These are phyloP conservation scores for Salvia splendens DNA, from an alignment of 257 asterid genomes.

Conservation along the genomic window DNA sequence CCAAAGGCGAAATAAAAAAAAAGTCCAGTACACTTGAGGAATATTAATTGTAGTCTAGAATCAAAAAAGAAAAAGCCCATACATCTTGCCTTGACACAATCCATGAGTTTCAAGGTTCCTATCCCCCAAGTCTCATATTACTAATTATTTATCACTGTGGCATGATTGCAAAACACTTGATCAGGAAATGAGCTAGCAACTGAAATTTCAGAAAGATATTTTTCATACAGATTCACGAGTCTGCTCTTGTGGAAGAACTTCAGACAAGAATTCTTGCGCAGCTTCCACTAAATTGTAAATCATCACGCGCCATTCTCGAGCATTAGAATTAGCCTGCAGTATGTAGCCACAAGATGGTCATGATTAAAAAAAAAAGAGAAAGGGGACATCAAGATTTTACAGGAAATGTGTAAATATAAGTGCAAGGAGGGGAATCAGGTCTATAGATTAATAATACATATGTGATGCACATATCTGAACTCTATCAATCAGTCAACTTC, in stretches of 20 bases:
- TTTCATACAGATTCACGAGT: conserved; percentile 59
- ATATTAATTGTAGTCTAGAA: too few relatives aligned
- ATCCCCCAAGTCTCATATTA: neutral
- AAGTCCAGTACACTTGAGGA: too few relatives aligned
- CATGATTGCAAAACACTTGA: conserved; percentile 22
- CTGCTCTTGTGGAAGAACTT: conserved; percentile 65
- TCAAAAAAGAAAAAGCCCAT: too few relatives aligned
- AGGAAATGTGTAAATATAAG: too few relatives aligned
- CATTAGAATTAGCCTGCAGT: conserved; percentile 82
- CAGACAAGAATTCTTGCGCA: conserved; percentile 98
- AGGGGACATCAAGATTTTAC: too few relatives aligned
- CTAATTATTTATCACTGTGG: conserved; percentile 7
- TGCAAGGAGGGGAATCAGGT: neutral
- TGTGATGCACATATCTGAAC: neutral
- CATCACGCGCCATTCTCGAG: conserved; percentile 99
- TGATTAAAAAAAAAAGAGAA: too few relatives aligned
- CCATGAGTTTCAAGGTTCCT: neutral
- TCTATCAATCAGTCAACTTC: neutral
- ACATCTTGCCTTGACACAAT: neutral
- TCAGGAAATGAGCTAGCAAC: conserved; percentile 29
- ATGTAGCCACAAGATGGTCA: conserved; percentile 23
- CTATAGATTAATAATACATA: conserved; percentile 1
- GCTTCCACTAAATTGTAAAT: conserved; percentile 95
- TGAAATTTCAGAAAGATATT: conserved; percentile 26
- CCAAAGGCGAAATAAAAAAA: too few relatives aligned